A percentile compares a stretch with the other conserved stretches of the same genome.
phyloP scores from a whole-genome alignment of 495 filamentous ascomycete species.

The Penicillium alfredii region DNA sequence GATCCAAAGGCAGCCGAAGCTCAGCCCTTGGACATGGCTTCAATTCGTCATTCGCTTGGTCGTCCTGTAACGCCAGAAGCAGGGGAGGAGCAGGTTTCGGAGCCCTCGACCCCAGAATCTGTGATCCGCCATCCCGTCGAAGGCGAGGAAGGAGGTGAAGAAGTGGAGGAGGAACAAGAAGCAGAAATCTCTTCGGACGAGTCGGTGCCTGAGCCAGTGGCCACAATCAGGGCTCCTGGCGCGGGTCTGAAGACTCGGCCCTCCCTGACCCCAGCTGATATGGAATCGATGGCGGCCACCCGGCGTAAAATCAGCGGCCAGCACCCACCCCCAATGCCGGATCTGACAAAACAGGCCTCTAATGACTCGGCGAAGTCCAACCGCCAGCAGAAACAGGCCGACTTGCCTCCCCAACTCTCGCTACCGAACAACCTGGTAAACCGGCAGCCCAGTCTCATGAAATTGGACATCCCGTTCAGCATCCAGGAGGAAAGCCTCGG shows the following conservation, averaged over 20 bases:
- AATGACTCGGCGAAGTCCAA: constrained; percentile 27
- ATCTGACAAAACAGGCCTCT: constrained; percentile 30
- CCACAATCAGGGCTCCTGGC: constrained; percentile 86
- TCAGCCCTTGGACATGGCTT: constrained; percentile 41
- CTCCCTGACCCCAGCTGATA: constrained; percentile 78
- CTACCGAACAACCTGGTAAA: constrained; percentile 23
- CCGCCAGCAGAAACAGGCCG: constrained; percentile 20
- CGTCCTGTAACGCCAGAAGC: constrained; percentile 62
- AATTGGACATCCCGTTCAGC: constrained; percentile 63
- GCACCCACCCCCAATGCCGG: constrained; percentile 54
- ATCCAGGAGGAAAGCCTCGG: constrained; percentile 55
- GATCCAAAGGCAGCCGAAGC: neutral
- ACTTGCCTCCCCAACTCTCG: constrained; percentile 12
- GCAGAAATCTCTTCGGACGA: constrained; percentile 29
- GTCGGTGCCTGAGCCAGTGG: constrained; percentile 71
- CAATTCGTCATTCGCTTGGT: constrained; percentile 45
- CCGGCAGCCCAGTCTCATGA: constrained; percentile 48
- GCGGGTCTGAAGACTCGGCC: constrained; percentile 85
- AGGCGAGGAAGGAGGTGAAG: constrained; percentile 19
- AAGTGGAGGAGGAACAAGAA: constrained; percentile 25
- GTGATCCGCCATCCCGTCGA: constrained; percentile 73
- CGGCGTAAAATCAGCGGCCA: constrained; percentile 78
- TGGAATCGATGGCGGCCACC: constrained; percentile 80
- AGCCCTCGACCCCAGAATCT: constrained; percentile 84
- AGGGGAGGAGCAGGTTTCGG: constrained; percentile 42